phyloP scores from a whole-genome alignment of 2,329 filamentous ascomycete genomes.

The Ascochyta rabiei region DNA sequence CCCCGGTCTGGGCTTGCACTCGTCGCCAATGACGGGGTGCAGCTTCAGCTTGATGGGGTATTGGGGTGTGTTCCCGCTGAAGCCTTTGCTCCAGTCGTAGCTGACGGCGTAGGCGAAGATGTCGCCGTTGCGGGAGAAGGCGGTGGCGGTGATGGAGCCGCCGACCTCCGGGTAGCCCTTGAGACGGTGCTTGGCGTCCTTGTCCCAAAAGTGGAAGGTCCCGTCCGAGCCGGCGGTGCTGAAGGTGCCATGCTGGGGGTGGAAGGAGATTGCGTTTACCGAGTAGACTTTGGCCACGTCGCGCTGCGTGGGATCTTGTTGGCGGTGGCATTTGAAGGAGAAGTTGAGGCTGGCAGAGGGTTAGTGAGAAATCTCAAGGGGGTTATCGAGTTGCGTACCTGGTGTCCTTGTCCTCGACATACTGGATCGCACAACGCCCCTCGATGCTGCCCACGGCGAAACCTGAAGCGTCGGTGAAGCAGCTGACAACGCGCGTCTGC shows the following conservation, averaged over 20 bases:
- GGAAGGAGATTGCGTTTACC: conserved; percentile 97
- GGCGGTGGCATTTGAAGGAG: conserved; percentile 98
- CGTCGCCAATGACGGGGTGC: conserved; percentile 55
- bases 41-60: conserved; percentile 59
- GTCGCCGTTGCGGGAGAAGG: conserved; percentile 84
- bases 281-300: conserved; percentile 89
- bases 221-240: conserved; percentile 94
- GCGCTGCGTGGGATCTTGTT: conserved; percentile 65
- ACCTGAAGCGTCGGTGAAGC: conserved; percentile 88
- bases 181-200: conserved; percentile 59
- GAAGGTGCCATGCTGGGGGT: conserved; percentile 96
- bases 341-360: conserved; percentile 72
- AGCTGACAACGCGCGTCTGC: conserved; percentile 95
- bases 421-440: conserved; percentile 96
- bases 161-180: conserved; percentile 69
- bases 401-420: conserved; percentile 94
- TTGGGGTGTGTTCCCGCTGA: conserved; percentile 75
- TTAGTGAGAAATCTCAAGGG: conserved; percentile 14
- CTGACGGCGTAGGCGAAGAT: conserved; percentile 72
- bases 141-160: conserved; percentile 86
- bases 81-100: conserved; percentile 99
- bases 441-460: conserved; percentile 97
- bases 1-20: conserved; percentile 58
- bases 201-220: conserved; percentile 96
- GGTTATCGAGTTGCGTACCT: conserved; percentile 49